phyloP scores from a whole-genome alignment of 305 asterid species.

The Plantago coronopus region DNA sequence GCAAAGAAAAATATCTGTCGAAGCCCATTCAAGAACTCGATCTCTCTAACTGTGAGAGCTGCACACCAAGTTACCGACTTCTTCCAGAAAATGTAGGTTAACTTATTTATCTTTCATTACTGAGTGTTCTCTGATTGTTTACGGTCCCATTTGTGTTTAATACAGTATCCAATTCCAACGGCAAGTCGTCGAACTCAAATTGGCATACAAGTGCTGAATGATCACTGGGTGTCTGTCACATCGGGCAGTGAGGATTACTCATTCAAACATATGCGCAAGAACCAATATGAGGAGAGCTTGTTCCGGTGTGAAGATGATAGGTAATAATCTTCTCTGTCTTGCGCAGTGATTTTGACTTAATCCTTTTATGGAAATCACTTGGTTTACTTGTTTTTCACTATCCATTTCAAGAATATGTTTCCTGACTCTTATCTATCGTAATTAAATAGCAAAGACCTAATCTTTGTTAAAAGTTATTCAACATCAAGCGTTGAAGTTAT shows the following conservation, averaged over 20 bases:
- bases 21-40: slow-evolving; percentile 98
- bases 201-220: slow-evolving; percentile 83
- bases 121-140: slow-evolving; percentile 23
- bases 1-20: slow-evolving; percentile 65
- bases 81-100: slow-evolving; percentile 86
- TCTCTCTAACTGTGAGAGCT: slow-evolving; percentile 79
- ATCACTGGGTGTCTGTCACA: slow-evolving; percentile 97
- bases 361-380: slow-evolving; percentile 13
- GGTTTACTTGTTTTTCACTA: slow-evolving; percentile 1
- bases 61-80: slow-evolving; percentile 97
- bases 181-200: slow-evolving; percentile 77
- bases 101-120: slow-evolving; percentile 18
- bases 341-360: slow-evolving; percentile 18
- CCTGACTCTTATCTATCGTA: slow-evolving; percentile 21
- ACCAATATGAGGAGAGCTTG: slow-evolving; percentile 98
- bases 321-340: slow-evolving; percentile 34
- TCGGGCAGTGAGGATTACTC: slow-evolving; percentile 99
- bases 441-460: slow-evolving; percentile 5
- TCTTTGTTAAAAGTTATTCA: slow-evolving; percentile 9
- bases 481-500: slow-evolving; percentile 3
- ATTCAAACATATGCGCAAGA: slow-evolving; percentile 97
- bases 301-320: slow-evolving; percentile 98
- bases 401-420: slow-evolving; percentile 14
- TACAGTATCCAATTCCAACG: slow-evolving; percentile 83
- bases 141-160: slow-evolving; percentile 31